Evolutionary conservation across 1,284 basidiomycete genomes (phyloP), one percentile per base, ranked within the genome.

Genomic region (Malassezia furfur): DNA sequence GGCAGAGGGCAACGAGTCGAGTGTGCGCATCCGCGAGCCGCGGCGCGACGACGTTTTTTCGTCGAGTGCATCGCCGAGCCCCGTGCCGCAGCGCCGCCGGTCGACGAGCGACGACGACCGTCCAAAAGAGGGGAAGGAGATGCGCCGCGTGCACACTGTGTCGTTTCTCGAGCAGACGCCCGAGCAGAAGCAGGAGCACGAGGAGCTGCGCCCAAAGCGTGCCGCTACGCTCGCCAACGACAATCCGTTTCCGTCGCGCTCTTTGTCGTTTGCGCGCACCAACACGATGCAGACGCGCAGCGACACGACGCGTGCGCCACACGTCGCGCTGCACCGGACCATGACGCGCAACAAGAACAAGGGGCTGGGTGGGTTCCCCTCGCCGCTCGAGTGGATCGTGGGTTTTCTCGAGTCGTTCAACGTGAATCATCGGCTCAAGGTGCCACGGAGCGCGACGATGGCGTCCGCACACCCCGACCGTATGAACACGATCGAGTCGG

Each of bases 391-490:
- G 30, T 48, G 21, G 22, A 22, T 30, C 6, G 6, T 38, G 8
- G 19, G 41, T 17, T 28, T 56, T 2, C 9, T 56, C 28, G 48
- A 51, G 19, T 78, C 17, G 85, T 84, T 1, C 54, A 88, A 35
- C 31, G 3, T 51, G 30, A 41, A 25, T 5, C 34, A 41, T 3
- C 41, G 35, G 1, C 19, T 51, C 5, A 90, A 87, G 0, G 81
- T 91, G 53, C 86, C 85, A 1, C 76, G 79, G 4, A 85, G 85
- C 3, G 81, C 81, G 39, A 87, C 88, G 0, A 76, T 88, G 36
- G 63, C 69, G 19, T 74, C 72, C 21, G 63, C 68, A 8, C 65
- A 67, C 25, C 71, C 74, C 21, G 40, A 30, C 5, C 40, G 40
- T 1, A 25, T 6, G 15, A 34, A 25, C 11, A 31, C 35, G 17